Evolutionary conservation across 2,329 filamentous ascomycete species (phyloP).

Genomic region (Fusarium paranaense): DNA sequence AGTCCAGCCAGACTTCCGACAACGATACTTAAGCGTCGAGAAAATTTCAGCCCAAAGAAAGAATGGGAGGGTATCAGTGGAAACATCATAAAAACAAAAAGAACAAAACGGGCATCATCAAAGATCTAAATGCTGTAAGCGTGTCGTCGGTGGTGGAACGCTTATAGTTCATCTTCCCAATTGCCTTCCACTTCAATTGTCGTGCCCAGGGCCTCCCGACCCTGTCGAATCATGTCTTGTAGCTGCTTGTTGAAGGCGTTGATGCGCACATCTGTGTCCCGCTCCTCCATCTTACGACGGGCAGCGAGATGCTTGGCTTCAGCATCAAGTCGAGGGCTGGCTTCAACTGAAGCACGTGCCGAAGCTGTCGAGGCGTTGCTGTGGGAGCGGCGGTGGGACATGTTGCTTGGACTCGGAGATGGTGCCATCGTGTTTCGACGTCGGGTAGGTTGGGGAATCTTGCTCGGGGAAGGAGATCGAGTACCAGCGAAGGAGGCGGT

Average conservation of each 20-base stretch:
- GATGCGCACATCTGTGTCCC: conserved; percentile 82
- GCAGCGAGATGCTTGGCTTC: conserved; percentile 82
- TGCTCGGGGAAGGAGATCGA: conserved; percentile 54
- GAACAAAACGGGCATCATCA: conserved; percentile 3
- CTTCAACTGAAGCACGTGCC: conserved; percentile 43
- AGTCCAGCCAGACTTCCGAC: conserved; percentile 3
- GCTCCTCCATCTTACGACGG: conserved; percentile 78
- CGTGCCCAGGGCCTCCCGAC: conserved; percentile 85
- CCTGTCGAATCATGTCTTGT: conserved; percentile 88
- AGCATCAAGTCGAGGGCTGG: conserved; percentile 64
- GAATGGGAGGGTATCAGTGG: conserved; percentile 36
- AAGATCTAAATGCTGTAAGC: conserved; percentile 6
- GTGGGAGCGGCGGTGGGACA: conserved; percentile 56
- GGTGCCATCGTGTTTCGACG: conserved; percentile 32
- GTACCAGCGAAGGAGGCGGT: conserved; percentile 49
- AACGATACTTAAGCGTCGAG: conserved; percentile 9
- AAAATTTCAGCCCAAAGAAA: conserved; percentile 5
- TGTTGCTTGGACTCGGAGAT: conserved; percentile 21
- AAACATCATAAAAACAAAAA: conserved; percentile 7
- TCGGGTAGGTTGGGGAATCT: conserved; percentile 52
- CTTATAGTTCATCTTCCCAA: conserved; percentile 57
- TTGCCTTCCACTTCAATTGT: conserved; percentile 69
- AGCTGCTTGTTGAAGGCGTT: conserved; percentile 82
- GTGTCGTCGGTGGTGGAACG: conserved; percentile 12
- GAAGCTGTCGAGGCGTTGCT: conserved; percentile 59